Evolutionary conservation across 2,329 filamentous ascomycete genomes (phyloP).

Genomic region (Aspergillus luchuensis): DNA sequence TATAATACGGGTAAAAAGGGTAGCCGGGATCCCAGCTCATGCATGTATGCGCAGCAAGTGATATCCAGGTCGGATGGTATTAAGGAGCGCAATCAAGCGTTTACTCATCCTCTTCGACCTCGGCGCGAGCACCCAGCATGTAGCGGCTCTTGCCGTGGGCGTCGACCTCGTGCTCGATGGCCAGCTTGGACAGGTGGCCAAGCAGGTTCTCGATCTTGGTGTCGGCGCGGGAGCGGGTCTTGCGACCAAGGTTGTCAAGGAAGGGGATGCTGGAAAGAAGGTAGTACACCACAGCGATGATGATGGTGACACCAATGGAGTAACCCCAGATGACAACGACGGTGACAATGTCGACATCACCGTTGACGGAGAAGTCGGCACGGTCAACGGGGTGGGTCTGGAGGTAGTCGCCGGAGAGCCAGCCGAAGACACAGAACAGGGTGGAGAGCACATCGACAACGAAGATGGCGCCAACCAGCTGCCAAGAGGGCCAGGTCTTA

Average conservation of each 20-base stretch:
- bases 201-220: conserved; percentile 58
- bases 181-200: conserved; percentile 54
- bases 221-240: conserved; percentile 54
- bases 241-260: conserved; percentile 55
- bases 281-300: conserved; percentile 56
- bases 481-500: conserved; percentile 73
- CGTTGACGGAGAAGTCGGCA: conserved; percentile 46
- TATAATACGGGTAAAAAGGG: conserved; percentile 39
- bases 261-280: conserved; percentile 48
- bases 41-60: conserved; percentile 36
- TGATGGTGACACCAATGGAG: conserved; percentile 56
- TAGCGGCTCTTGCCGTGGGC: conserved; percentile 49
- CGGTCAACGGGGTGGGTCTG: conserved; percentile 31
- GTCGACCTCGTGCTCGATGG: conserved; percentile 54
- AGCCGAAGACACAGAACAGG: conserved; percentile 74
- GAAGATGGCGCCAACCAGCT: conserved; percentile 70
- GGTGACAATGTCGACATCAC: conserved; percentile 60
- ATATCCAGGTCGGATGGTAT: conserved; percentile 37
- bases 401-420: conserved; percentile 60
- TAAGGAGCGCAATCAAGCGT: conserved; percentile 27
- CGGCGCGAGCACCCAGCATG: conserved; percentile 45
- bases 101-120: conserved; percentile 50
- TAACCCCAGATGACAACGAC: conserved; percentile 56
- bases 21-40: conserved; percentile 29
- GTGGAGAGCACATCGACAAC: conserved; percentile 72